Conservation (phyloP, 352 stramenopile genomes). For the Phytophthora capsici region DNA sequence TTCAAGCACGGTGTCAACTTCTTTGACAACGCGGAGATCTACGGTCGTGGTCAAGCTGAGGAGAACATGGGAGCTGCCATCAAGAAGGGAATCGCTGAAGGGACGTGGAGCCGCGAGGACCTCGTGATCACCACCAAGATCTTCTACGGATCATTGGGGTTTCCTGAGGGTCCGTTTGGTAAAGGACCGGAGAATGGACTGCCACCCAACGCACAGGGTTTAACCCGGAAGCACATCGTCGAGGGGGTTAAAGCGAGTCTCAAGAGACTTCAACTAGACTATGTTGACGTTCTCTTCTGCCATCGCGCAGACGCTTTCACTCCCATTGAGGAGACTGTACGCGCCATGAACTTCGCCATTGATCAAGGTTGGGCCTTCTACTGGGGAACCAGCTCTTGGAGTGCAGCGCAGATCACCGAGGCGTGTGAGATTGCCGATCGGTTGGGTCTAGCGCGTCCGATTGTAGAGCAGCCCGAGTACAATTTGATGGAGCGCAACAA, state of each 20-base stretch:
- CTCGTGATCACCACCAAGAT: conserved; percentile 61
- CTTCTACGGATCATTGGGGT: conserved; percentile 30
- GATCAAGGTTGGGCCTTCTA: conserved; percentile 48
- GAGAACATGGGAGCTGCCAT: conserved; percentile 41
- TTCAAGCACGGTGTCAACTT: conserved; percentile 55
- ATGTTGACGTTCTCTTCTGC: conserved; percentile 52
- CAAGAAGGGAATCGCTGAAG: conserved; percentile 36
- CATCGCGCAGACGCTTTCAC: conserved; percentile 41
- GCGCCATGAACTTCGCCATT: conserved; percentile 60
- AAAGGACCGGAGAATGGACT: no score
- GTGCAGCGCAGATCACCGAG: conserved; percentile 48
- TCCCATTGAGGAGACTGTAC: conserved; percentile 54
- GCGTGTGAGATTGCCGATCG: conserved; percentile 46
- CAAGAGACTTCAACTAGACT: conserved; percentile 32
- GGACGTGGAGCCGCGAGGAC: conserved; percentile 39
- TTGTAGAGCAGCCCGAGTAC: conserved; percentile 65
- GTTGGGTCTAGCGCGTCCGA: conserved; percentile 32
- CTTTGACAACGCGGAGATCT: conserved; percentile 52
- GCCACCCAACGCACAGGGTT: conserved; percentile 33
- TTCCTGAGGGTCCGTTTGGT: background rate
- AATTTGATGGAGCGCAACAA: conserved; percentile 58
- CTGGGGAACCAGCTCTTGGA: conserved; percentile 67
- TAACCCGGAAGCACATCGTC: conserved; percentile 57
- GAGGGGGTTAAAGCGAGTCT: conserved; percentile 52
- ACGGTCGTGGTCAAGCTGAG: conserved; percentile 33